Evolutionary conservation across 2,329 filamentous ascomycete species (phyloP).

Genomic region (Byssochlamys sp.): DNA sequence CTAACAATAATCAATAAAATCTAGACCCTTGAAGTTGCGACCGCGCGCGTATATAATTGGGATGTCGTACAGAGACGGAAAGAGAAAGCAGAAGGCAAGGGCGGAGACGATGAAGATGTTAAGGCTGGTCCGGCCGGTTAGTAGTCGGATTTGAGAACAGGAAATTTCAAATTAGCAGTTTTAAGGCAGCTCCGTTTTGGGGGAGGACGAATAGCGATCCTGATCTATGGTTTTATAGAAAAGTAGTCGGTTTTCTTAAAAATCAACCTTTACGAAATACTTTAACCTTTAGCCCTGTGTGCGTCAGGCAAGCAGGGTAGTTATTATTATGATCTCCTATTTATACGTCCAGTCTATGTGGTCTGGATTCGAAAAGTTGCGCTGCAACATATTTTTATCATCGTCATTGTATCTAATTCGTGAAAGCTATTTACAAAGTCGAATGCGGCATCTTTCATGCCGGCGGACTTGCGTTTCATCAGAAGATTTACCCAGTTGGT

Average conservation of each 20-base stretch:
- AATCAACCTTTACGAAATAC: too few relatives aligned
- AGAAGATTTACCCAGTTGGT: neutral
- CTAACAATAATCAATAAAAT: neutral
- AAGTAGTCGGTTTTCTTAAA: neutral
- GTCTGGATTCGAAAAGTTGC: too few relatives aligned
- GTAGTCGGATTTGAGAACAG: neutral
- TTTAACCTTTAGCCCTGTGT: too few relatives aligned
- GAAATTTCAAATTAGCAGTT: neutral
- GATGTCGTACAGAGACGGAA: slow-evolving; percentile 92
- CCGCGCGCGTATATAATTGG: slow-evolving; percentile 98
- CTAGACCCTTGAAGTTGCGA: slow-evolving; percentile 90
- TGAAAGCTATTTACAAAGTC: neutral
- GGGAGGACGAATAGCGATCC: neutral
- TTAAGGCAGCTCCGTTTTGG: neutral
- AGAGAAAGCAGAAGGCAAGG: slow-evolving; percentile 56
- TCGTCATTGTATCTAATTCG: neutral
- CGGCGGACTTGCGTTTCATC: neutral
- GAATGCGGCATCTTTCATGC: neutral
- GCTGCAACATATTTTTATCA: too few relatives aligned
- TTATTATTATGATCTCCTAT: too few relatives aligned
- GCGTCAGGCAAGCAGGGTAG: too few relatives aligned
- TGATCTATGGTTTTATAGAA: neutral
- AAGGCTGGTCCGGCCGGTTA: neutral
- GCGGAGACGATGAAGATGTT: slow-evolving; percentile 38
- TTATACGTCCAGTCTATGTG: too few relatives aligned